phyloP scores from a whole-genome alignment of 306 rosid species.

The Sphenostylis stenocarpa region DNA sequence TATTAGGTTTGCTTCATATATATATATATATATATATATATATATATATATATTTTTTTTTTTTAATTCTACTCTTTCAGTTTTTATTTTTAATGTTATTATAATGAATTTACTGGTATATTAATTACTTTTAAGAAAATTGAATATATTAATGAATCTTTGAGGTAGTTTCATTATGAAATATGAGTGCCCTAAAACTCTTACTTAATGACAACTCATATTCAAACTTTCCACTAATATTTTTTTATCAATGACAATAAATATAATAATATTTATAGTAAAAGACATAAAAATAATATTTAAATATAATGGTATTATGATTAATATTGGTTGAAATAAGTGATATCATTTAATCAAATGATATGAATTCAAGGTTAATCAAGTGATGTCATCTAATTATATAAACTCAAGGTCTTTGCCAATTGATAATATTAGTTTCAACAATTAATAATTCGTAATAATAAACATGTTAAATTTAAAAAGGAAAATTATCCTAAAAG shows the following conservation, averaged over 20 bases:
- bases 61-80: neutral
- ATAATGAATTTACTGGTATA: neutral
- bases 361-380: too few relatives aligned
- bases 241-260: neutral
- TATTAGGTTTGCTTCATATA: neutral
- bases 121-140: conserved; percentile 1
- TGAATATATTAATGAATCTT: neutral
- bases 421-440: too few relatives aligned
- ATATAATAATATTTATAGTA: neutral
- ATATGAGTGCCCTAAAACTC: neutral
- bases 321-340: too few relatives aligned
- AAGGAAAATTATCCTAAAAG: too few relatives aligned
- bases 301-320: neutral
- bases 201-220: neutral
- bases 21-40: too few relatives aligned
- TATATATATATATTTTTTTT: too few relatives aligned
- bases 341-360: too few relatives aligned
- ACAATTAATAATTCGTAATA: too few relatives aligned
- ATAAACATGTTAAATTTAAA: too few relatives aligned
- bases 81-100: neutral
- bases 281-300: neutral
- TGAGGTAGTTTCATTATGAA: neutral
- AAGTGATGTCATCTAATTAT: too few relatives aligned
- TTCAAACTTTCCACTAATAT: neutral
- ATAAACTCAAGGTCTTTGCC: too few relatives aligned